phyloP scores from a whole-genome alignment of 768 basidiomycete genomes.

The Rhizopogon vinicolor region DNA sequence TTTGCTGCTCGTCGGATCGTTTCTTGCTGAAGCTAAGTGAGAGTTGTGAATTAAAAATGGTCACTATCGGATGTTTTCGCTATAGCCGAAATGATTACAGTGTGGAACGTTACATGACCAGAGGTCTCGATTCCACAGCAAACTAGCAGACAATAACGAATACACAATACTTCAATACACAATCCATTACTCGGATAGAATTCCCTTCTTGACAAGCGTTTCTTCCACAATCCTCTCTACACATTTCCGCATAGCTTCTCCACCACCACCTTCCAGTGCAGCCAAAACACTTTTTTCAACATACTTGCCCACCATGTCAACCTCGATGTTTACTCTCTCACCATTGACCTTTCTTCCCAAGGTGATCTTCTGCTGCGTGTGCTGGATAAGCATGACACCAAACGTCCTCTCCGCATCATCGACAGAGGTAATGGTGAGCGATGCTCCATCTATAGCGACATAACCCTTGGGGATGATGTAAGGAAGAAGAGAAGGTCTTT shows the following conservation, averaged over 20 bases:
- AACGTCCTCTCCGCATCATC: constrained; percentile 60
- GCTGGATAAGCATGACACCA: constrained; percentile 91
- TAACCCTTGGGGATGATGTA: constrained; percentile 95
- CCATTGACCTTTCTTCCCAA: constrained; percentile 72
- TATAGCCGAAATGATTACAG: background rate
- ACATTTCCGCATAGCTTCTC: constrained; percentile 39
- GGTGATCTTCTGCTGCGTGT: constrained; percentile 87
- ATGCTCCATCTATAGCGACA: constrained; percentile 90
- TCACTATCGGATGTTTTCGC: background rate
- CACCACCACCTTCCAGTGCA: constrained; percentile 53
- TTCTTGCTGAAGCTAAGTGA: background rate
- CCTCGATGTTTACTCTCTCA: constrained; percentile 89
- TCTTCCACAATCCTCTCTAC: constrained; percentile 59
- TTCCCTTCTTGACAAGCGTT: constrained; percentile 47
- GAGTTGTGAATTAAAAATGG: background rate
- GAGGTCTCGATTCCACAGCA: no score
- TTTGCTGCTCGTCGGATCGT: background rate
- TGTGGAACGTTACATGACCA: no score
- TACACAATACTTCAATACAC: background rate
- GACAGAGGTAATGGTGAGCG: constrained; percentile 85
- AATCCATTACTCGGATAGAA: constrained; percentile 12
- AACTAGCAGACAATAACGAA: background rate
- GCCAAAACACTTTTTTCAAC: constrained; percentile 79
- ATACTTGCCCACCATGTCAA: constrained; percentile 92
- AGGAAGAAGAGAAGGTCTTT: constrained; percentile 60